These are phyloP conservation scores for Lathyrus sativus DNA, from an alignment of 306 rosid species.

Conservation along the genomic window DNA sequence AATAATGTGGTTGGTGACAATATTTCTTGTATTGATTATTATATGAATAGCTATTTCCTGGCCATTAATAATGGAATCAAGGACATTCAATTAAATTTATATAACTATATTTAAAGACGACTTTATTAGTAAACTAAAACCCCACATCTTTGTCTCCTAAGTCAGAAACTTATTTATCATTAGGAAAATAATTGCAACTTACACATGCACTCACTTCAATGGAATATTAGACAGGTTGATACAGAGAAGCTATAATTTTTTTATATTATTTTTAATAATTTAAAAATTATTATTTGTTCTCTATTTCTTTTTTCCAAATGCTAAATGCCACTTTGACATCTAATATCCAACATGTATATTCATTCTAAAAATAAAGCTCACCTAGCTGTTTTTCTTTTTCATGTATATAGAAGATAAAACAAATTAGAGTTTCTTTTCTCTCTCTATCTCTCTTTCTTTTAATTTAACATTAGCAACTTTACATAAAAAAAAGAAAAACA, in stretches of 20 bases:
- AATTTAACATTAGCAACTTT: slow-evolving; percentile 29
- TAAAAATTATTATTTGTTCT: too few relatives aligned
- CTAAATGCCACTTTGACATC: slow-evolving; percentile 30
- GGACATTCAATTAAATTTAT: slow-evolving; percentile 40
- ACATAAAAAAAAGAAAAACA: slow-evolving; percentile 11
- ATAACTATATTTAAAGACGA: slow-evolving; percentile 51
- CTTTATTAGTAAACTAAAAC: slow-evolving; percentile 60
- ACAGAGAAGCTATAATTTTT: slow-evolving; percentile 31
- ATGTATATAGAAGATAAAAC: slow-evolving; percentile 19
- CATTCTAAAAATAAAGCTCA: slow-evolving; percentile 14
- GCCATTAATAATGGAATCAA: slow-evolving; percentile 49
- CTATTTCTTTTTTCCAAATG: too few relatives aligned
- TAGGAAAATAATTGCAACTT: slow-evolving; percentile 43
- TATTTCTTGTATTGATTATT: too few relatives aligned
- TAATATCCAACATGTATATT: slow-evolving; percentile 26
- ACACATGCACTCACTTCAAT: slow-evolving; percentile 42
- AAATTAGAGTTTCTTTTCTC: slow-evolving; percentile 4
- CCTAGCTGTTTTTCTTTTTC: slow-evolving; percentile 32
- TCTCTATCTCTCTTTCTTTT: background rate
- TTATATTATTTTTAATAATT: background rate
- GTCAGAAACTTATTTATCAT: slow-evolving; percentile 46
- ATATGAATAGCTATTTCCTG: slow-evolving; percentile 42
- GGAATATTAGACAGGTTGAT: slow-evolving; percentile 46
- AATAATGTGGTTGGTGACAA: too few relatives aligned
- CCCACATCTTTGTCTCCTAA: slow-evolving; percentile 58